phyloP scores from a whole-genome alignment of 805 yeast genomes.

The Wickerhamiella brachini region DNA sequence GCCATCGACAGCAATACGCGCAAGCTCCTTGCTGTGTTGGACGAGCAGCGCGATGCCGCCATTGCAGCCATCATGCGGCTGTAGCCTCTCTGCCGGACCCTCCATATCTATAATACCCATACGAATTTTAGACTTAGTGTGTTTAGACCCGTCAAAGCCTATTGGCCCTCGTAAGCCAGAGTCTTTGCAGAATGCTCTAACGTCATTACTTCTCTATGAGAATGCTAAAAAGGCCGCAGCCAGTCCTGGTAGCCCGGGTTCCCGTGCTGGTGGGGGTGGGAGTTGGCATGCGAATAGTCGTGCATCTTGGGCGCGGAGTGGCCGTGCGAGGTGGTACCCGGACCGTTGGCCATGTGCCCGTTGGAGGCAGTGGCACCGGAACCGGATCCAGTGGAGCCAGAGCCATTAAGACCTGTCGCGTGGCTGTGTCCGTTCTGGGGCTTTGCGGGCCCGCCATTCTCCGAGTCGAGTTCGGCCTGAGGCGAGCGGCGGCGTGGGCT shows the following conservation, averaged over 20 bases:
- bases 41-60: not conserved
- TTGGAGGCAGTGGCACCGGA: too few species aligned
- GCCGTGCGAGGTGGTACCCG: not conserved
- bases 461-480: not conserved
- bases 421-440: not conserved
- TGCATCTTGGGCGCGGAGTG: not conserved
- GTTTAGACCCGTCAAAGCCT: too few species aligned
- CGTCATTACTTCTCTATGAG: not conserved
- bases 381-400: too few species aligned
- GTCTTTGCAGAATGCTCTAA: not conserved
- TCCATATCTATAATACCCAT: too few species aligned
- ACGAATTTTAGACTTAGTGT: too few species aligned
- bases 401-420: too few species aligned
- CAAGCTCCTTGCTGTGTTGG: not conserved
- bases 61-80: not conserved
- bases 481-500: not conserved
- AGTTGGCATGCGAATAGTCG: not conserved
- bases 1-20: not conserved
- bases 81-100: too few species aligned
- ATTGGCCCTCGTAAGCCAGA: too few species aligned
- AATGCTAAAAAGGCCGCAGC: constrained; percentile 6
- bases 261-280: too few species aligned
- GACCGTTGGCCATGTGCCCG: not conserved
- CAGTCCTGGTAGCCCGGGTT: constrained; percentile 5
- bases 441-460: not conserved